Base-by-base conservation (phyloP, 768 basidiomycete genomes). In the Tylopilus sp. region DNA sequence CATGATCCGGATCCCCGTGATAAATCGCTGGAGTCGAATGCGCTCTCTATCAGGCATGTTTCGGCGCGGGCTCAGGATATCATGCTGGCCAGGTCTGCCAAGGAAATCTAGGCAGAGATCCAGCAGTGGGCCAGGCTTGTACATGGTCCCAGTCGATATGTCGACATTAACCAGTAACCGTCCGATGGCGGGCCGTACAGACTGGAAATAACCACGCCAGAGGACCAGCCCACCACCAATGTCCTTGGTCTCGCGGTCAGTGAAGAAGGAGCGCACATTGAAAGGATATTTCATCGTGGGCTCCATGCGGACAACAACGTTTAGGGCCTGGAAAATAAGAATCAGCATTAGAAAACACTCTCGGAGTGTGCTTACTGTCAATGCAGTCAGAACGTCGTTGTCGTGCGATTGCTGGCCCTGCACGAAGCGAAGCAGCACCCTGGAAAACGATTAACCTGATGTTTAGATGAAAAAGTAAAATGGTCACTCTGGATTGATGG, bases 161-260 rank as follows among this genome's bases (percentile, higher is more conserved):
- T 91, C 89, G 56, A 91, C 76, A 51, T 91, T 91, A 57, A 91
- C 72, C 23, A 89, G 65, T 59, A 91, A 77, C 0, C 71, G 71
- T 0, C 81, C 81, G 17, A 82, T 75, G 0, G 79, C 79, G 4
- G 88, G 88, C 20, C 89, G 76, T 12, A 89, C 77, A 0, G 85
- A 86, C 62, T 91, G 89, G 68, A 91, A 91, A 49, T 86, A 89
- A 0, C 89, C 89, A 3, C 88, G 76, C 87, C 87, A 88, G 0
- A 89, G 74, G 13, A 81, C 76, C 3, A 91, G 73, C 0, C 90
- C 88, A 0, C 65, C 62, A 1, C 87, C 85, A 22, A 89, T 79
- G 25, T 68, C 59, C 41, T 71, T 76, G 9, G 69, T 75, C 46
- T 81, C 86, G 1, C 69, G 63, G 21, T 78, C 67, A 0, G 84